Conservation (phyloP, 345 rosid genomes). For the Camelina laxa region DNA sequence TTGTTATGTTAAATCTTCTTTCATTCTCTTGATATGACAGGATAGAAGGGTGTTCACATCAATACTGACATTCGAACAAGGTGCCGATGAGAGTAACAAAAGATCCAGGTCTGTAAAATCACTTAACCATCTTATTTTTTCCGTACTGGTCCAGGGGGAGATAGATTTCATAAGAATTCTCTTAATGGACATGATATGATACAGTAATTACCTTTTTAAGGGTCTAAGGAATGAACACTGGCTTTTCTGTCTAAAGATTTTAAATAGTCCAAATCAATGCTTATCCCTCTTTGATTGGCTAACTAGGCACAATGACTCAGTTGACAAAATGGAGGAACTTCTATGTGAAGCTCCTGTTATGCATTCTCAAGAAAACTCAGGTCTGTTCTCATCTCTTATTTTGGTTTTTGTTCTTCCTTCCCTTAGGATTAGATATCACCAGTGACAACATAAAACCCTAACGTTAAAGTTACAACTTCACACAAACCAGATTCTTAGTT, state of each 20-base stretch:
- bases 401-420: slow-evolving; percentile 13
- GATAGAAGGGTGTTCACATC: slow-evolving; percentile 59
- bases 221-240: slow-evolving; percentile 10
- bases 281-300: slow-evolving; percentile 29
- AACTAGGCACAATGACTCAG: slow-evolving; percentile 44
- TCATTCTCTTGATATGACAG: slow-evolving; percentile 45
- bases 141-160: not conserved
- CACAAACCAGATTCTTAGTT: slow-evolving; percentile 6
- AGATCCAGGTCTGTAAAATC: slow-evolving; percentile 49
- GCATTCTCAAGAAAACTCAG: slow-evolving; percentile 53
- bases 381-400: slow-evolving; percentile 42
- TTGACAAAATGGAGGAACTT: slow-evolving; percentile 48
- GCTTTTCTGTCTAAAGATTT: not conserved
- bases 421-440: not conserved
- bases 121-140: not conserved
- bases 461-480: slow-evolving; percentile 7
- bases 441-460: slow-evolving; percentile 20
- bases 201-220: not conserved
- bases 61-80: slow-evolving; percentile 49
- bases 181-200: slow-evolving; percentile 2
- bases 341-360: slow-evolving; percentile 38
- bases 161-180: slow-evolving; percentile 14
- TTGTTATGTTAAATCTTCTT: slow-evolving; percentile 7
- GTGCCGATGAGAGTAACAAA: slow-evolving; percentile 39
- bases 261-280: slow-evolving; percentile 1